Evolutionary conservation across 805 yeast genomes (phyloP), one percentile per base, ranked within the genome.

Genomic region (Schwanniomyces vanrijiae): DNA sequence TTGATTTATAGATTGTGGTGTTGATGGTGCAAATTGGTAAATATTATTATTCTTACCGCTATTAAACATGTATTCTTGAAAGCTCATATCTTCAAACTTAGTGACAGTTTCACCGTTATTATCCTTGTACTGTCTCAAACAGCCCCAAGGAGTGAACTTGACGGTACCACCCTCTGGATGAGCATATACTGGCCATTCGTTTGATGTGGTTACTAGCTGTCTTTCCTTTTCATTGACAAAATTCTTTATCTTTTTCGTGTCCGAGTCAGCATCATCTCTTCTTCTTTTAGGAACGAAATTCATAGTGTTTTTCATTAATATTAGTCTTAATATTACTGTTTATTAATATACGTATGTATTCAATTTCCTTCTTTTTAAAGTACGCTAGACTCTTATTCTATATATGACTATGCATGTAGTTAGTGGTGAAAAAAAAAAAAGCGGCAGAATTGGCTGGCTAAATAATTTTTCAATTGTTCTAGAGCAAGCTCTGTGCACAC

Each of bases 111-210:
- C 73, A 44, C 81, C 81, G 40, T 71, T 71, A 28, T 62, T 55
- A 44, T 73, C 64, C 22, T 68, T 69, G 54, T 58, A 69, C 50
- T 72, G 76, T 51, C 86, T 65, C 35, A 81, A 65, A 42, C 81
- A 78, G n/a, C 86, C 86, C 67, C 83, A 74, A 20, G 86, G 86
- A 1, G 86, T 81, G 47, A 81, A 77, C 58, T 81, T 82, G 40
- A 81, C 77, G 25, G 69, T 70, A 0, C 86, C 86, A 8, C 86
- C 86, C 10, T 81, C 81, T 1, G 86, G 86, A 52, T 81, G 86
- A 44, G 71, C 71, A 53, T 77, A 81, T 47, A 75, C 68, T 11
- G 86, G 83, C 74, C 80, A 80, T 46, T 80, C 83, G 34, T 69
- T 64, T 14, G 62, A 56, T 3, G 59, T 51, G 19, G 55, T 42